Percentiles rank a stretch among this genome's conserved stretches.
Evolutionary conservation across 2,329 filamentous ascomycete species (phyloP).

Genomic region (Xylariomycetidae sp.): DNA sequence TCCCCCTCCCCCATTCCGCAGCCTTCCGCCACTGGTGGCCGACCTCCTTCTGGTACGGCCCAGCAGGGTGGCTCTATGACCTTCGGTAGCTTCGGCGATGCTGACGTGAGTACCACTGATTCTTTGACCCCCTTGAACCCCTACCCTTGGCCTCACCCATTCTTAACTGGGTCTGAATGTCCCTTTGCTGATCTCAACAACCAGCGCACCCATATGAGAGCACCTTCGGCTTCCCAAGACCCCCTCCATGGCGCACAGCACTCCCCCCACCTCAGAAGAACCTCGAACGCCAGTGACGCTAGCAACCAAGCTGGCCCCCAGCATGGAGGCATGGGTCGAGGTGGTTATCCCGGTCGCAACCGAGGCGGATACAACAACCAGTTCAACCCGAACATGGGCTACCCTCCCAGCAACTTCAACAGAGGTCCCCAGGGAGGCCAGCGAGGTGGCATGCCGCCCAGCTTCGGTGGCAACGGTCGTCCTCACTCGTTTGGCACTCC

Average conservation of each 20-base stretch:
- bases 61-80: constrained; percentile 62
- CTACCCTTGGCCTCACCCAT: constrained; percentile 13
- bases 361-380: constrained; percentile 45
- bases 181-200: constrained; percentile 13
- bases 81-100: constrained; percentile 82
- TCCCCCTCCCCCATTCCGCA: constrained; percentile 93
- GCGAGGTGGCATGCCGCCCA: constrained; percentile 41
- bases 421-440: constrained; percentile 36
- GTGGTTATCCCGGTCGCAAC: constrained; percentile 44
- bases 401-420: constrained; percentile 33
- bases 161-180: constrained; percentile 12
- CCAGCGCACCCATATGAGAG: constrained; percentile 61
- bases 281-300: constrained; percentile 75
- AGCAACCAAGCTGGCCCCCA: constrained; percentile 52
- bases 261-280: constrained; percentile 71
- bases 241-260: constrained; percentile 57
- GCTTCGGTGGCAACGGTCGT: constrained; percentile 39
- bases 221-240: constrained; percentile 56
- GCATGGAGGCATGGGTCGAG: constrained; percentile 46
- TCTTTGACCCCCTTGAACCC: constrained; percentile 4
- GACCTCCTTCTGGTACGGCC: constrained; percentile 66
- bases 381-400: constrained; percentile 41
- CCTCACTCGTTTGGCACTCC: constrained; percentile 35
- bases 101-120: constrained; percentile 57
- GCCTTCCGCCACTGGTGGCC: constrained; percentile 75